These are phyloP conservation scores for Chlamydomonas sphaeroides DNA, from an alignment of 139 green algal genomes.

Conservation along the genomic window DNA sequence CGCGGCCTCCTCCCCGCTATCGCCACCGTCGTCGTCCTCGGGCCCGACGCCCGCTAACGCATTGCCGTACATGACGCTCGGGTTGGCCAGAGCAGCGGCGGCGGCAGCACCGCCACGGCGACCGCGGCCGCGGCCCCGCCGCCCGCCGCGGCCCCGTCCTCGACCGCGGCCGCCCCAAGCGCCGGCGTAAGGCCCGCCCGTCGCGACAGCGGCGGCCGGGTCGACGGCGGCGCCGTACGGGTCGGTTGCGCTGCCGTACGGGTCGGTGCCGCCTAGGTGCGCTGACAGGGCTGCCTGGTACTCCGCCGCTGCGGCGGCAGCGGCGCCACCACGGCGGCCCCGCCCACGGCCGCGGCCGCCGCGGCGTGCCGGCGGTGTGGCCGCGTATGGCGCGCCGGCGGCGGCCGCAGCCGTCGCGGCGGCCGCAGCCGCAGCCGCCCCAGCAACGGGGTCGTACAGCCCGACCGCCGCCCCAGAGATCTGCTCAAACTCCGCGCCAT, in stretches of 20 bases:
- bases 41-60: neutral
- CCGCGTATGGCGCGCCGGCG: neutral
- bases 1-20: neutral
- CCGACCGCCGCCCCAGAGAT: neutral
- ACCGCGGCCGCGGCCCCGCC: neutral
- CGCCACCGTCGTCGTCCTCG: neutral
- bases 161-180: neutral
- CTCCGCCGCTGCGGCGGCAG: too few species aligned
- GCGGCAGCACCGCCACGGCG: neutral
- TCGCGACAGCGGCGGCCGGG: too few species aligned
- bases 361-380: neutral
- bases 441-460: neutral
- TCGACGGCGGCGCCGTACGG: too few species aligned
- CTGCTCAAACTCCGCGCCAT: neutral
- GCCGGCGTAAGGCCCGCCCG: too few species aligned
- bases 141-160: neutral
- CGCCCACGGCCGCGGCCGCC: constrained; percentile 2
- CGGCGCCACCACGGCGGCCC: neutral
- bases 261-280: neutral
- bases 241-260: neutral
- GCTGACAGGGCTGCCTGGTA: too few species aligned
- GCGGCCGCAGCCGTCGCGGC: neutral
- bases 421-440: neutral
- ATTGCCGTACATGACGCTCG: neutral
- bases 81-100: neutral